Base-by-base conservation (phyloP, 768 basidiomycete species). In the Boletus tylopilopsis region DNA sequence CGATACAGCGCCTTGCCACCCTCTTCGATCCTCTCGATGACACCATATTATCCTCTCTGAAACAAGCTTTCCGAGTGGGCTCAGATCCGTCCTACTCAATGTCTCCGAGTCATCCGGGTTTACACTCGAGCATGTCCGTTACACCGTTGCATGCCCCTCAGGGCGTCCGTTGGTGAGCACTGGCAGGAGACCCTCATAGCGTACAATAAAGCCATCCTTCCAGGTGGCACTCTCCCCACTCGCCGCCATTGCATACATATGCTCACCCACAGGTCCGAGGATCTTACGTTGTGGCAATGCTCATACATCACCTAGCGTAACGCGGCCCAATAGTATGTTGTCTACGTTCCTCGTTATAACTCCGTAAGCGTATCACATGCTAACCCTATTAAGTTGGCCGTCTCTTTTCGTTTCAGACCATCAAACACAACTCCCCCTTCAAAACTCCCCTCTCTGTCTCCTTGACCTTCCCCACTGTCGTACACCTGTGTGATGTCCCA, bases 181-280 rank as follows among this genome's bases (percentile, higher is more conserved):
- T n/a, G 7, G 13, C 33, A 38, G 33, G 4, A 39, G 3, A 3
- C 22, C 29, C n/a, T 8, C 33, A 37, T 66, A 59, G 61, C 24
- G 42, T 18, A 19, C 8, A 13, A 24, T 53, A 9, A 37, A 21
- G 37, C 40, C 55, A 4, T 37, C 55, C 1, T 42, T 60, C 3
- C 21, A 55, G 44, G 45, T 64, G 55, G 46, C 54, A 0, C 51
- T 67, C 49, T 39, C 67, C 3, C 59, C 68, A 6, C 35, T 67
- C 11, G 50, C 53, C 3, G 66, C 65, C 5, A 58, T 68, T 24
- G 65, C 35, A 13, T 67, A 63, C 42, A 47, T 68, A n/a, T n/a
- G n/a, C n/a, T n/a, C n/a, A n/a, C n/a, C n/a, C n/a, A n/a, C n/a
- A n/a, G n/a, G n/a, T n/a, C n/a, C n/a, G n/a, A n/a, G n/a, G n/a